Conservation (phyloP, 805 yeast species). For the Lipomyces spencermartinsiae region DNA sequence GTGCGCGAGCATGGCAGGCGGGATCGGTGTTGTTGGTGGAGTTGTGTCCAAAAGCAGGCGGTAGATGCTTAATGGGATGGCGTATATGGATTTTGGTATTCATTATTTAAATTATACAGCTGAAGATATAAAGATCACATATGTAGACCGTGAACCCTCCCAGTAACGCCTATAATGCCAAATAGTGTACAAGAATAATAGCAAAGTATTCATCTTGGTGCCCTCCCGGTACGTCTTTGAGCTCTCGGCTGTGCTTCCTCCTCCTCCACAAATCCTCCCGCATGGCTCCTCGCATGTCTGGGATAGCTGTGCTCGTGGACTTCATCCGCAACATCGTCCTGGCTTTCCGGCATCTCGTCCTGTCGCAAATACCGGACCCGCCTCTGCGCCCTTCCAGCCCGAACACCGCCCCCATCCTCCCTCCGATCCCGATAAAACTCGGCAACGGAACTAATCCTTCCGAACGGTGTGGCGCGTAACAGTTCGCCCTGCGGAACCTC, state of each 20-base stretch:
- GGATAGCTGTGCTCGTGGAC: constrained; percentile 1
- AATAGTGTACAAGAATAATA: background rate
- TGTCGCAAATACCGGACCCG: background rate
- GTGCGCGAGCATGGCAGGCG: constrained; percentile 16
- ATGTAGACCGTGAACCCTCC: background rate
- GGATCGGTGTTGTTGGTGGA: constrained; percentile 12
- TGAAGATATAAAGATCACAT: background rate
- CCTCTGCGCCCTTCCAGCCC: constrained; percentile 3
- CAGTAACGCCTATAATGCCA: background rate
- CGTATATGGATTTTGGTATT: background rate
- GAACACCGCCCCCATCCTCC: constrained; percentile 21
- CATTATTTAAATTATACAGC: background rate
- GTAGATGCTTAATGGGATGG: background rate
- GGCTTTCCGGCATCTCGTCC: background rate
- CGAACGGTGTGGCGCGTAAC: constrained; percentile 9
- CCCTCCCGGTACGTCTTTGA: background rate
- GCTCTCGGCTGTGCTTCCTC: background rate
- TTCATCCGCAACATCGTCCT: background rate
- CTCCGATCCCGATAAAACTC: constrained; percentile 32
- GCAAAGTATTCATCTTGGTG: background rate
- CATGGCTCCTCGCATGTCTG: constrained; percentile 11
- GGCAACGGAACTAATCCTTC: constrained; percentile 28
- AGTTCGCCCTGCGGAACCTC: constrained; percentile 3
- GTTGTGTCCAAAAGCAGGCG: constrained; percentile 10
- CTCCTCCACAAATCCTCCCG: background rate